Evolutionary conservation across 139 green algal genomes (phyloP).

Genomic region (Asterochloris sp.): DNA sequence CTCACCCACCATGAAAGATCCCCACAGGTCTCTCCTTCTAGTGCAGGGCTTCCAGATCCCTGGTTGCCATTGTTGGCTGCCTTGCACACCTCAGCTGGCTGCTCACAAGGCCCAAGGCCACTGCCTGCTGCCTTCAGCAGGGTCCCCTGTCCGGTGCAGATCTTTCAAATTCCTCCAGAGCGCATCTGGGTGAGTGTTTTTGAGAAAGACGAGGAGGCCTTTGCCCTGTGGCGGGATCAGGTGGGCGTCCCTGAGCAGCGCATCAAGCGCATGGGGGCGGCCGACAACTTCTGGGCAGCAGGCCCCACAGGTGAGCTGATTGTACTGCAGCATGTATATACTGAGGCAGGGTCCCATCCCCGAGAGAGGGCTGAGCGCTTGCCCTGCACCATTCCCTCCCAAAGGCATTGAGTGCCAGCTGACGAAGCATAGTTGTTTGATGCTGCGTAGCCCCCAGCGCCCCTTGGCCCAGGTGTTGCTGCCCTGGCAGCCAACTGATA

Average conservation of each 20-base stretch:
- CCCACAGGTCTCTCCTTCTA: too few relatives aligned
- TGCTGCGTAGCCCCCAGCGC: too few relatives aligned
- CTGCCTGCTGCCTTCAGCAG: background rate
- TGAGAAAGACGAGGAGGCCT: conserved; percentile 83
- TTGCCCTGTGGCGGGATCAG: conserved; percentile 75
- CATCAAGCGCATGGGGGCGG: conserved; percentile 80
- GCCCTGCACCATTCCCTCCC: too few relatives aligned
- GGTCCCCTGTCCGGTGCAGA: background rate
- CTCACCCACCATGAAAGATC: too few relatives aligned
- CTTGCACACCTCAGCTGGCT: background rate
- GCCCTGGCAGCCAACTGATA: too few relatives aligned
- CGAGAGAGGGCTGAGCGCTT: too few relatives aligned
- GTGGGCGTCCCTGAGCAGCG: conserved; percentile 63
- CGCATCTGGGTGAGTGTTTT: conserved; percentile 89
- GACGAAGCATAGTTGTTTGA: too few relatives aligned
- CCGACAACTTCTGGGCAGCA: conserved; percentile 94
- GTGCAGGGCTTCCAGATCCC: too few relatives aligned
- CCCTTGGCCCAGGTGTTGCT: too few relatives aligned
- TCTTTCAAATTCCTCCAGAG: conserved; percentile 53
- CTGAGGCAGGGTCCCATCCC: too few relatives aligned
- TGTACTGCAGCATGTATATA: too few relatives aligned
- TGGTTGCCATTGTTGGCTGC: background rate
- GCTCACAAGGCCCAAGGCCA: background rate
- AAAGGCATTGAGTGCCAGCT: too few relatives aligned
- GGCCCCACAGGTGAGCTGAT: conserved; percentile 57